Conservation (phyloP, 1,284 basidiomycete species). For the Volvariella volvacea region DNA sequence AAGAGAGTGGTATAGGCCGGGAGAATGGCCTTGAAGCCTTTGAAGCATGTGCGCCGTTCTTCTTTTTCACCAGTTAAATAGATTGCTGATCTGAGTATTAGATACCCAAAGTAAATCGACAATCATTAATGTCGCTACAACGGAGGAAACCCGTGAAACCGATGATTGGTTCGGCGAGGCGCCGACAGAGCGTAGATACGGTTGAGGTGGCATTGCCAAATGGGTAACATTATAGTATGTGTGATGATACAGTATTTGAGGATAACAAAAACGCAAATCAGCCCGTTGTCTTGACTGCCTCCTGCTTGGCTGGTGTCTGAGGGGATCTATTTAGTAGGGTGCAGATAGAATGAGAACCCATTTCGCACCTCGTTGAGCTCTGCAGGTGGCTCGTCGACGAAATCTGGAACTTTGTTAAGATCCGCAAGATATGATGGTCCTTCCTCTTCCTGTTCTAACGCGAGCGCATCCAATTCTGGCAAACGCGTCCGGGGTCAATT, state of each 20-base stretch:
- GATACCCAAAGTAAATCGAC: slow-evolving; percentile 79
- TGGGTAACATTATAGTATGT: neutral
- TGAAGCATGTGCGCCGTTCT: slow-evolving; percentile 53
- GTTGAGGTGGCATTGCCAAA: slow-evolving; percentile 27
- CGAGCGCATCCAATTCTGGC: slow-evolving; percentile 84
- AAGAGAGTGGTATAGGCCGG: slow-evolving; percentile 75
- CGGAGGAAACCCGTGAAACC: slow-evolving; percentile 44
- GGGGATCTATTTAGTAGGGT: neutral
- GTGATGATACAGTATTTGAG: neutral
- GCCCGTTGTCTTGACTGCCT: slow-evolving; percentile 52
- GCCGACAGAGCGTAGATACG: slow-evolving; percentile 47
- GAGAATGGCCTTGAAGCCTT: slow-evolving; percentile 79
- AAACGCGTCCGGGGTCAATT: neutral
- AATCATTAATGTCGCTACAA: slow-evolving; percentile 60
- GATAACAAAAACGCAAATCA: too few relatives aligned
- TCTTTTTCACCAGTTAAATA: slow-evolving; percentile 1
- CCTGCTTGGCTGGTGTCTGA: slow-evolving; percentile 33
- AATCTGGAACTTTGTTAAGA: slow-evolving; percentile 82
- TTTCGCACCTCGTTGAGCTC: slow-evolving; percentile 49
- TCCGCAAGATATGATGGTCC: slow-evolving; percentile 82
- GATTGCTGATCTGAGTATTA: slow-evolving; percentile 19
- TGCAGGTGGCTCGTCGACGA: slow-evolving; percentile 81
- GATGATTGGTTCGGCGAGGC: slow-evolving; percentile 78
- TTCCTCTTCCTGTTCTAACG: slow-evolving; percentile 84
- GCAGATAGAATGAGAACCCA: neutral